Evolutionary conservation across 1,284 basidiomycete species (phyloP).

Genomic region (Waitea zeae): DNA sequence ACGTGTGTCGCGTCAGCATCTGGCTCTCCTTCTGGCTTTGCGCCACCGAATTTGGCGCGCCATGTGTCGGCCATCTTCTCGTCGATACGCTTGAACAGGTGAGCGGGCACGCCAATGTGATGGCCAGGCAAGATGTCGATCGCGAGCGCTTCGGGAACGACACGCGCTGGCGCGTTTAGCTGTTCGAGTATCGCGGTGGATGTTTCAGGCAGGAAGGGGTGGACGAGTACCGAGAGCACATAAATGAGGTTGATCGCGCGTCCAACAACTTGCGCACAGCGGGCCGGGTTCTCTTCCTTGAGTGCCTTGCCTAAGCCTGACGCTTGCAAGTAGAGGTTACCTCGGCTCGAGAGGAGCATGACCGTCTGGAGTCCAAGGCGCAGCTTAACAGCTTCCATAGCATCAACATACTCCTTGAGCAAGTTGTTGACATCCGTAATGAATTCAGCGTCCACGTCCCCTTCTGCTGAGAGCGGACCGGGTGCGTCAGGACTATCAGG

Average conservation of each 20-base stretch:
- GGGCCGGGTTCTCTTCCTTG: conserved; percentile 62
- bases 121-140: conserved; percentile 85
- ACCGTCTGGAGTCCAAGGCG: conserved; percentile 75
- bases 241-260: conserved; percentile 93
- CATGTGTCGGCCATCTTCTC: conserved; percentile 79
- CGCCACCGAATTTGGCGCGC: conserved; percentile 66
- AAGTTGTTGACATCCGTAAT: conserved; percentile 68
- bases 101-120: conserved; percentile 70
- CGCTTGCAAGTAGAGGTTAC: conserved; percentile 89
- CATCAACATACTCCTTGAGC: conserved; percentile 68
- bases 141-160: conserved; percentile 47
- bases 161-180: conserved; percentile 78
- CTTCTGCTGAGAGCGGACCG: conserved; percentile 52
- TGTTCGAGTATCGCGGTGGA: conserved; percentile 72
- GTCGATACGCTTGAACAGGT: conserved; percentile 91
- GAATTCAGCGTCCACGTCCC: conserved; percentile 61
- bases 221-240: conserved; percentile 67
- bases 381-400: conserved; percentile 87
- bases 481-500: conserved; percentile 61
- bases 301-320: conserved; percentile 86
- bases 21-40: conserved; percentile 14
- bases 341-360: conserved; percentile 86
- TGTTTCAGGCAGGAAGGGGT: conserved; percentile 96
- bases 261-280: conserved; percentile 82
- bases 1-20: conserved; percentile 22